Evolutionary conservation across 2,329 filamentous ascomycete species (phyloP), one percentile per base, ranked within the genome.

Genomic region (Aureobasidium leucospermi): DNA sequence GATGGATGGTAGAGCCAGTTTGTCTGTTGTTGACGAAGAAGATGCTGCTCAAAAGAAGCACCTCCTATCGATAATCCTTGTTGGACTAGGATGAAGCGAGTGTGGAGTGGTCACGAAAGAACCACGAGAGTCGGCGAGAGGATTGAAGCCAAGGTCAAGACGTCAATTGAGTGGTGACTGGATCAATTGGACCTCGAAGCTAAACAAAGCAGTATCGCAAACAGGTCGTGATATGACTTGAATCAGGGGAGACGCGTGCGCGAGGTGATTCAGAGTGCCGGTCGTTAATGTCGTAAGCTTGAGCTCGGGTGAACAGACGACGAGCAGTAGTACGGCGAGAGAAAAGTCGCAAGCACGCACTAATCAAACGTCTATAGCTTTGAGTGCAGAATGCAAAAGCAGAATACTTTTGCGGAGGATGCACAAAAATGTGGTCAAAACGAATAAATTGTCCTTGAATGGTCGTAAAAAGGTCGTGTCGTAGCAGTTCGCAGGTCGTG

Each of bases 1-100:
- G 73, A 91, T 88, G 78, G 89, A 89, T 78, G 89, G 88, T 76
- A 92, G 85, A 89, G 92, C 90, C 90, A 95, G 90, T 81, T 92
- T 94, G 87, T 84, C 89, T 87, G 65, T 78, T 84, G 61, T 19
- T 13, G 43, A 46, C 59, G 29, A 47, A 28, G 51, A 51, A 48
- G 59, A 48, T 56, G 59, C 59, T 61, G 59, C 59, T 61, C 53
- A 55, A 53, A 52, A 31, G 59, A 61, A 61, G 59, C 59, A 61
- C 59, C 59, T 58, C 46, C 59, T 48, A 39, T 49, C 45, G 28
- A 42, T 28, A 52, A 55, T 36, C 34, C 28, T 47, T 59, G 29
- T 8, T 52, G 38, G 38, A 55, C 31, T 23, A 48, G 28, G 32
- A 15, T 48, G 45, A 58, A 58, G 55, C 55, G 55, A 58, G 55